Conservation (phyloP, 129 eudicot species). For the Flaveria ramosissima region DNA sequence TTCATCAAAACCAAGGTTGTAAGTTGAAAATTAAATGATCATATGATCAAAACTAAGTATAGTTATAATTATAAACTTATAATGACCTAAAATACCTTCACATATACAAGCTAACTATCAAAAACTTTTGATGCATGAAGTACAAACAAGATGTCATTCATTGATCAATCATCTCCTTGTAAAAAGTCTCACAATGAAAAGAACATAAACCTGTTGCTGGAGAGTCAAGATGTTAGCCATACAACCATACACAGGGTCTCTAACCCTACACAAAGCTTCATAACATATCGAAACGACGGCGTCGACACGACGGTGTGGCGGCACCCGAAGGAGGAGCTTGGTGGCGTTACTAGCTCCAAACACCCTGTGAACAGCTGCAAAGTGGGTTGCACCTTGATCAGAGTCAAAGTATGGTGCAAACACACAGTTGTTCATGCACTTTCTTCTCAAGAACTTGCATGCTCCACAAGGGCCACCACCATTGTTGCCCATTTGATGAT, state of each 20-base stretch:
- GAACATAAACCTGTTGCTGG: conserved; percentile 59
- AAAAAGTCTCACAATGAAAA: neutral
- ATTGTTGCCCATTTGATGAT: conserved; percentile 1
- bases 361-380: conserved; percentile 80
- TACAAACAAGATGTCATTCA: too few relatives aligned
- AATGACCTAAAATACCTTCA: too few relatives aligned
- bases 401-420: conserved; percentile 41
- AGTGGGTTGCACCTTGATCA: conserved; percentile 57
- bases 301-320: conserved; percentile 58
- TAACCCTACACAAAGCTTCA: conserved; percentile 72
- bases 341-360: conserved; percentile 83
- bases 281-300: conserved; percentile 67
- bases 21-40: too few relatives aligned
- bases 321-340: conserved; percentile 54
- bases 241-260: conserved; percentile 80
- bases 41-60: too few relatives aligned
- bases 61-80: too few relatives aligned
- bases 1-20: too few relatives aligned
- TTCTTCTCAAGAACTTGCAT: conserved; percentile 45
- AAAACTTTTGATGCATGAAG: too few relatives aligned
- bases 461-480: conserved; percentile 51
- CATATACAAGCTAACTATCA: too few relatives aligned
- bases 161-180: too few relatives aligned
- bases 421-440: conserved; percentile 30
- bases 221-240: conserved; percentile 63